A percentile compares a stretch with the other conserved stretches of the same genome.
Evolutionary conservation across 129 eudicot genomes (phyloP).

Genomic region (Erigeron canadensis): DNA sequence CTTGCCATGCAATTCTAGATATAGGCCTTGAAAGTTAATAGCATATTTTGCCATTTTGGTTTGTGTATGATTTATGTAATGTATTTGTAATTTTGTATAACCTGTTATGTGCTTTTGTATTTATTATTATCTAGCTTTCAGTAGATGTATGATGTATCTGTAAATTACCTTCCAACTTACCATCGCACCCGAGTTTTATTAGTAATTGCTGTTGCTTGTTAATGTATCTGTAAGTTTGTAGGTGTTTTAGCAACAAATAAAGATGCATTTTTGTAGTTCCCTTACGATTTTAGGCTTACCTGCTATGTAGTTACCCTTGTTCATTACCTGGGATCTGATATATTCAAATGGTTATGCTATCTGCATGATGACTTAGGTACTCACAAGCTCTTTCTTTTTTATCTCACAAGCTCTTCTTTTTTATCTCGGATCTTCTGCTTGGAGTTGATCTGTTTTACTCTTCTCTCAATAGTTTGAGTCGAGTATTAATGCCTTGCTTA

Average conservation of each 20-base stretch:
- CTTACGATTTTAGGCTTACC: neutral
- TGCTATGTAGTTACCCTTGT: neutral
- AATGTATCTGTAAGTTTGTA: neutral
- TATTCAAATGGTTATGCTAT: neutral
- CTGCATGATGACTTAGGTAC: constrained; percentile 2
- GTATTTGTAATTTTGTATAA: constrained; percentile 1
- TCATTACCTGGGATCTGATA: neutral
- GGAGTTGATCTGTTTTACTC: no score
- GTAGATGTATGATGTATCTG: constrained; percentile 3
- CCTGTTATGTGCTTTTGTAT: neutral
- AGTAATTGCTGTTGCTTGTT: neutral
- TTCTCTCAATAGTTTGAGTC: no score
- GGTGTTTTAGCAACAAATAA: neutral
- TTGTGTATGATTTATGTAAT: constrained; percentile 4
- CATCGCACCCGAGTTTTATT: neutral
- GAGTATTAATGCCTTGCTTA: no score
- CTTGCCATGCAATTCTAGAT: neutral
- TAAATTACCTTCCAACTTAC: neutral
- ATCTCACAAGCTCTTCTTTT: neutral
- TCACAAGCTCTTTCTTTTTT: neutral
- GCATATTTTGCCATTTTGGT: neutral
- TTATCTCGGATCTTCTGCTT: no score
- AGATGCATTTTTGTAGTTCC: neutral
- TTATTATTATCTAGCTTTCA: neutral
- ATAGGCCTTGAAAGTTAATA: neutral